Evolutionary conservation across 2,329 filamentous ascomycete species (phyloP), one percentile per base, ranked within the genome.

Genomic region (Microdochium bolleyi): DNA sequence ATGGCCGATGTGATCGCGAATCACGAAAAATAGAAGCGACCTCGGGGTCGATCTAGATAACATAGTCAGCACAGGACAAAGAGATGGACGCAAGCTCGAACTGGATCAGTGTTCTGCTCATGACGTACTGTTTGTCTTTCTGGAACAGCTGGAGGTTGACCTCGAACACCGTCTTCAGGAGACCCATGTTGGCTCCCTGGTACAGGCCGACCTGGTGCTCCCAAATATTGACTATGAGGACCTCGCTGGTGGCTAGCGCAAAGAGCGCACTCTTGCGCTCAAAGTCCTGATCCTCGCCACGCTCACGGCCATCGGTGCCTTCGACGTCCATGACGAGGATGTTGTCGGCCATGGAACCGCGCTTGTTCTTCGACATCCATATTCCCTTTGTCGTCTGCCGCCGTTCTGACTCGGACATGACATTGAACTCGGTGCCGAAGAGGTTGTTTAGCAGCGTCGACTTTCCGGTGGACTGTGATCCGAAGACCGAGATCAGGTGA

Each of bases 261-360:
- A 99, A 99, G 21, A 99, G 80, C 24, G 94, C 94, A 70, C 92
- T 96, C 77, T 99, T 99, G 65, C 94, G 83, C 79, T 99, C 94
- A 70, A 99, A 99, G 68, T 99, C 94, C 71, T 99, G 94, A 67
- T 99, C 94, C 70, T 99, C 94, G 58, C 94, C 94, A 60, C 94
- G 82, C 74, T 99, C 94, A 60, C 94, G 84, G 51, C 94, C 94
- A 68, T 99, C 94, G 11, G 94, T 97, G 60, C 94, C 94, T 71
- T 99, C 94, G 46, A 99, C 94, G 66, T 99, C 94, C 94, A 99
- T 99, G 61, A 99, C 94, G 57, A 99, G 77, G 63, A 99, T 96
- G 70, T 99, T 99, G 64, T 96, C 90, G 52, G 92, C 92, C 91
- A 97, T 96, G 58, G 71, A 70, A 51, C 74, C 70, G 60, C 79